A percentile compares a stretch with the other conserved stretches of the same genome.
Evolutionary conservation across 441 rosid species (phyloP).

Genomic region (Gossypium davidsonii): DNA sequence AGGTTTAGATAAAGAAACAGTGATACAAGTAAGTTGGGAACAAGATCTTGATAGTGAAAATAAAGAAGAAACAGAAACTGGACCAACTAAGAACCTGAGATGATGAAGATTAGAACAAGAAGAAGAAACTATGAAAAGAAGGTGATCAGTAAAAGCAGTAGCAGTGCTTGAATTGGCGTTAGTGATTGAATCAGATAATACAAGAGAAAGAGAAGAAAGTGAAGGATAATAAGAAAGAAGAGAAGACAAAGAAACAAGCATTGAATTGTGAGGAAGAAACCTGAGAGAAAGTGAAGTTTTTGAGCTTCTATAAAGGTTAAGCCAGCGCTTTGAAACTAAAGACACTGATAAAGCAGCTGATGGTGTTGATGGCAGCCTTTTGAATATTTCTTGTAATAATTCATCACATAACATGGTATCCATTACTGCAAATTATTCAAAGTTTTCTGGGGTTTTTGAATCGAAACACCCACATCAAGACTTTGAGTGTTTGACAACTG

Average conservation of each 20-base stretch:
- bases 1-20: slow-evolving; percentile 43
- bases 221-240: slow-evolving; percentile 51
- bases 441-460: too few species aligned
- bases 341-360: slow-evolving; percentile 41
- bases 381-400: slow-evolving; percentile 65
- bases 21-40: slow-evolving; percentile 47
- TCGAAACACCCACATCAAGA: neutral
- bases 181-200: slow-evolving; percentile 23
- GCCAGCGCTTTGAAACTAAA: slow-evolving; percentile 90
- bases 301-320: slow-evolving; percentile 59
- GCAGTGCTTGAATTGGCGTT: neutral
- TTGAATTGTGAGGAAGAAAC: slow-evolving; percentile 22
- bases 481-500: slow-evolving; percentile 8
- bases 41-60: slow-evolving; percentile 42
- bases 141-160: slow-evolving; percentile 25
- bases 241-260: slow-evolving; percentile 39
- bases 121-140: slow-evolving; percentile 42
- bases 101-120: slow-evolving; percentile 39
- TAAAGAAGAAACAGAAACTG: slow-evolving; percentile 43
- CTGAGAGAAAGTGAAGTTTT: slow-evolving; percentile 58
- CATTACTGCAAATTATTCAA: slow-evolving; percentile 28
- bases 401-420: slow-evolving; percentile 62
- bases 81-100: slow-evolving; percentile 49
- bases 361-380: slow-evolving; percentile 36
- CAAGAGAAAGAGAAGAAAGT: slow-evolving; percentile 50